Base-by-base conservation (phyloP, 2,329 filamentous ascomycete genomes). In the Sarocladiaceae sp. region DNA sequence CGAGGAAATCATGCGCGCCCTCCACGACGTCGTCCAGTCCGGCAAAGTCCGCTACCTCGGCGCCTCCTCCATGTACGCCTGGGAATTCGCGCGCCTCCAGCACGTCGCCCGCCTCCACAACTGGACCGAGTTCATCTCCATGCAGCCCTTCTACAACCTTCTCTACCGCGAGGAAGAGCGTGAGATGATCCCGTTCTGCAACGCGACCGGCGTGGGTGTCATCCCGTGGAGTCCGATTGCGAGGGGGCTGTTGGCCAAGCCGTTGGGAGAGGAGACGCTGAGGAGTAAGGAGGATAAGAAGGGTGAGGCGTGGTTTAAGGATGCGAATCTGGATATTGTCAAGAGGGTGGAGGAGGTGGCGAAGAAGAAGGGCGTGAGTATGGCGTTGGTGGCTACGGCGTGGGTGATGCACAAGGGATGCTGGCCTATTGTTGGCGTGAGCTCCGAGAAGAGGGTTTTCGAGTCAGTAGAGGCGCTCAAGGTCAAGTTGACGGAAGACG, bases 351-450 rank as follows among this genome's bases (percentile, higher is more conserved):
- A 81, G 58, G 73, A 82, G 56, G 51, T 83, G 12, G 76, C 80
- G 0, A 65, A 69, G 49, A 77, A 78, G 61, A 71, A 72, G 50
- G 71, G 66, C 1, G 71, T 75, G 56, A 76, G 70, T 50, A 85
- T 85, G 73, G 74, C 76, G 34, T 74, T 82, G 45, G 74, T 86
- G 19, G 74, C 80, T 1, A 68, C 82, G 45, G 80, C 79, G 3
- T 86, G 82, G 82, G 70, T 73, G 49, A 62, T 76, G 50, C 67
- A 70, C 50, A 65, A 71, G 34, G 70, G 73, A 5, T 60, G 69
- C 19, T 76, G 69, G 51, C 80, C 79, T 2, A 83, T 85, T 47
- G 65, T 83, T 44, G 81, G 82, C 0, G 66, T 85, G 51, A 75
- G 69, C 49, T 82, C 68, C 44, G 64, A 73, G 26, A 66, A 70